These are phyloP conservation scores for Cardamine occulta DNA, from an alignment of 345 rosid genomes.

Conservation along the genomic window DNA sequence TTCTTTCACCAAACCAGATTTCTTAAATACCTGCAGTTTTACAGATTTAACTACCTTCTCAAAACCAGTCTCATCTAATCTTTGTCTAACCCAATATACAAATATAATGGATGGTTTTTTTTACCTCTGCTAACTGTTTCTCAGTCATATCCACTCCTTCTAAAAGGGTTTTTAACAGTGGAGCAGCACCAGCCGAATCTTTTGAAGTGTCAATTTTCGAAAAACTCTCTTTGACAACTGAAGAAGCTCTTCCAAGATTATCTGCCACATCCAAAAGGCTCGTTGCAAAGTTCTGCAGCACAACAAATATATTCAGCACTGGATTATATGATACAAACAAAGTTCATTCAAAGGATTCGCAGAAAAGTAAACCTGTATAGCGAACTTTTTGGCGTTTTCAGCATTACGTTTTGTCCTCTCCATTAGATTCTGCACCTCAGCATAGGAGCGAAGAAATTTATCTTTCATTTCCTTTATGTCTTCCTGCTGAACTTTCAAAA, in stretches of 20 bases:
- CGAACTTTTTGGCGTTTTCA: constrained; percentile 83
- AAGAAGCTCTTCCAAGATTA: constrained; percentile 91
- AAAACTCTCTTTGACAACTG: constrained; percentile 79
- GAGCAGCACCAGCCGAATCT: constrained; percentile 64
- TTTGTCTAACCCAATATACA: constrained; percentile 5
- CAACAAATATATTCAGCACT: constrained; percentile 2
- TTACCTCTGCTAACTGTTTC: constrained; percentile 86
- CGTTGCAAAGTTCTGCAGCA: constrained; percentile 77
- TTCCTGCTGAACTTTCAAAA: constrained; percentile 63
- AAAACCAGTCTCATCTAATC: constrained; percentile 19
- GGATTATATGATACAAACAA: background rate
- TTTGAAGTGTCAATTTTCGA: constrained; percentile 66
- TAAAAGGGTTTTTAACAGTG: constrained; percentile 72
- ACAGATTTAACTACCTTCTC: background rate
- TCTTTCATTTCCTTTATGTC: constrained; percentile 74
- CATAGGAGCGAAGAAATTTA: constrained; percentile 70
- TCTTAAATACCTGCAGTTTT: constrained; percentile 67
- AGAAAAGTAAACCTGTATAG: constrained; percentile 65
- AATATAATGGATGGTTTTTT: background rate
- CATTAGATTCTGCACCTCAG: constrained; percentile 91
- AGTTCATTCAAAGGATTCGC: background rate
- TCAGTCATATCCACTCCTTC: constrained; percentile 99
- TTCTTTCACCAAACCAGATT: constrained; percentile 70
- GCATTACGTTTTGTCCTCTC: constrained; percentile 88
- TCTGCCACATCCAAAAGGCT: constrained; percentile 85